Conservation (phyloP, 1,139 yeast genomes). For the Diutina ranongensis region DNA sequence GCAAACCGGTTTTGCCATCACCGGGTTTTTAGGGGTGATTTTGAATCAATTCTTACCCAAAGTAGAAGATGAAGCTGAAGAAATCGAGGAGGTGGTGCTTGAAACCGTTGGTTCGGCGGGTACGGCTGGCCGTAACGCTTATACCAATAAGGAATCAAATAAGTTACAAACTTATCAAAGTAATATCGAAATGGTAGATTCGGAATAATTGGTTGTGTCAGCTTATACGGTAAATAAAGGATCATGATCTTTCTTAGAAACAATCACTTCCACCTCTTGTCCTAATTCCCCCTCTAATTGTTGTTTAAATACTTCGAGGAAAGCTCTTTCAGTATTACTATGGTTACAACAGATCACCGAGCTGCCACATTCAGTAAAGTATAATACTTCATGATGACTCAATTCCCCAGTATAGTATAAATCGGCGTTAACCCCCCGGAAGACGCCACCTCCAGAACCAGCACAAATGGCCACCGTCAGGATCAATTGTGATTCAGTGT, state of each 20-base stretch:
- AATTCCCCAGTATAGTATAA: constrained; percentile 83
- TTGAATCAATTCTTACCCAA: constrained; percentile 70
- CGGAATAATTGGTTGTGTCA: neutral
- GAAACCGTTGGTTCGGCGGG: constrained; percentile 38
- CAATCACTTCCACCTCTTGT: constrained; percentile 24
- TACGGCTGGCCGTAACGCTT: constrained; percentile 26
- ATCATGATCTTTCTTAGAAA: constrained; percentile 45
- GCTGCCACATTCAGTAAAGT: constrained; percentile 59
- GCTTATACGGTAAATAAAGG: constrained; percentile 21
- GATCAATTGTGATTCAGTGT: constrained; percentile 19
- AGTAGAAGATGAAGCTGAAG: constrained; percentile 52
- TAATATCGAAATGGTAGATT: neutral
- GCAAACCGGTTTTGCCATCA: constrained; percentile 81
- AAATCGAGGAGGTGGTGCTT: constrained; percentile 22
- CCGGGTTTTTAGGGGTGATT: constrained; percentile 68
- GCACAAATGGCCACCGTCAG: constrained; percentile 79
- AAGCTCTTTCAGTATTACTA: constrained; percentile 88
- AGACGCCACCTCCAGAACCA: constrained; percentile 78
- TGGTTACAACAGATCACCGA: constrained; percentile 76
- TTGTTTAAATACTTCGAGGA: constrained; percentile 38
- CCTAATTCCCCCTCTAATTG: constrained; percentile 37
- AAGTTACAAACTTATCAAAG: constrained; percentile 2
- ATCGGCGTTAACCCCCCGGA: constrained; percentile 59
- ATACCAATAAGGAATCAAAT: constrained; percentile 24
- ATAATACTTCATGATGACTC: constrained; percentile 83